Evolutionary conservation across 257 asterid species (phyloP).

Genomic region (Echites panduratus): DNA sequence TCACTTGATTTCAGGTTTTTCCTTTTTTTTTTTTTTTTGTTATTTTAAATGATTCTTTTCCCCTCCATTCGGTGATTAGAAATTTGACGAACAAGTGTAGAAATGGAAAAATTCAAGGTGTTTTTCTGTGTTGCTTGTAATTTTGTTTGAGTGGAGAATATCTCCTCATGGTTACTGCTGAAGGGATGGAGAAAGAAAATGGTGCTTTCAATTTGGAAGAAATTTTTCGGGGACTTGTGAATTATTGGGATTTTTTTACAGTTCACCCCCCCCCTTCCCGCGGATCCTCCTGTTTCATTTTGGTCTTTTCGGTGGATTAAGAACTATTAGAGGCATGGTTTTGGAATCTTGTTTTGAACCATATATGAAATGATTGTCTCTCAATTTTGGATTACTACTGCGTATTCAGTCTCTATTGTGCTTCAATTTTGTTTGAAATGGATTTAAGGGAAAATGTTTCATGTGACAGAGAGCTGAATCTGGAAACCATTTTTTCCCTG

Average conservation of each 20-base stretch:
- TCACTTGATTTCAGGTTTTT: not conserved
- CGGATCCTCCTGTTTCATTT: not conserved
- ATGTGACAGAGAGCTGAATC: not conserved
- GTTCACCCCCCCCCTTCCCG: not conserved
- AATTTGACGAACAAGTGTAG: not conserved
- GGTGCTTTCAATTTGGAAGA: not conserved
- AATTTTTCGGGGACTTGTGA: not conserved
- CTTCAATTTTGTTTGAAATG: not conserved
- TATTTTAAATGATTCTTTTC: too few species aligned
- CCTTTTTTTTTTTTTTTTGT: not conserved
- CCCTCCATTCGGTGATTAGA: not conserved
- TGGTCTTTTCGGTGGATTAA: not conserved
- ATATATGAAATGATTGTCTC: not conserved
- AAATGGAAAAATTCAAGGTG: not conserved
- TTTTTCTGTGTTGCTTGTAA: not conserved
- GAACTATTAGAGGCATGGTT: not conserved
- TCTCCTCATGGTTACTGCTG: not conserved
- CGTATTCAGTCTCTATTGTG: too few species aligned
- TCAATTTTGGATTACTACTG: too few species aligned
- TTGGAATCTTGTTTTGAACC: not conserved
- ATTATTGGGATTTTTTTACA: not conserved
- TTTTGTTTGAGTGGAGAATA: not conserved
- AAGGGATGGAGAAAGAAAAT: not conserved
- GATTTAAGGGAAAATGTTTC: not conserved
- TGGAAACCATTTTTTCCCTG: not conserved